Base-by-base conservation (phyloP, 2,329 filamentous ascomycete species). In the Pyrenophora teres region DNA sequence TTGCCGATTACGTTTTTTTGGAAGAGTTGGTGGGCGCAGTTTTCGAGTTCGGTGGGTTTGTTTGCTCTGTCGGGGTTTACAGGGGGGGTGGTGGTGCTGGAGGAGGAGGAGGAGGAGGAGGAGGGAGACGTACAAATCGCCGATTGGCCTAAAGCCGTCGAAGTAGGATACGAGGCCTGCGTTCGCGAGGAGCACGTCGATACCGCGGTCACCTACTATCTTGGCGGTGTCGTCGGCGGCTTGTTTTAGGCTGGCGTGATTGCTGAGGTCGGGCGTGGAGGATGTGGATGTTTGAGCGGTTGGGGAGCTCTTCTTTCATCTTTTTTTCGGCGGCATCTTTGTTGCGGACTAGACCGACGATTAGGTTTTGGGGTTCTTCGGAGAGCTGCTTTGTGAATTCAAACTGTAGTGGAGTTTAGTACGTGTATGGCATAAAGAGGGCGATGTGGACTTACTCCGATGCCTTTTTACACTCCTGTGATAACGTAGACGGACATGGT, bases 101-200 rank as follows among this genome's bases (percentile, higher is more conserved):
- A n/a, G n/a, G n/a, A n/a, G n/a, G n/a, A n/a, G n/a, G n/a, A n/a
- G n/a, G n/a, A 5, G 19, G 19, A 19, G 5, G n/a, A 3, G 12
- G 8, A 15, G 2, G 10, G 40, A 36, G 25, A 47, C 47, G 31
- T 38, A 48, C 39, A 62, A 40, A 1, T 59, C 48, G 9, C 51
- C 39, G 12, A 62, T 6, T 12, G 68, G 59, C n/a, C 52, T 47
- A 12, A 38, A 52, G 2, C 13, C 25, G 18, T 37, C 45, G 15
- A 32, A 27, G 1, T n/a, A 10, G 16, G 42, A 13, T 1, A 74
- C 49, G 15, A 70, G 64, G 37, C 67, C 73, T 27, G 71, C 74
- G 46, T 76, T 78, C 43, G 75, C 69, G 52, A 79, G 74, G 13
- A 80, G 59, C 39, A 76, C 69, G 59, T 79, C 77, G 16, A 78